phyloP scores from a whole-genome alignment of 306 rosid species.

The Herpetospermum pedunculosum region DNA sequence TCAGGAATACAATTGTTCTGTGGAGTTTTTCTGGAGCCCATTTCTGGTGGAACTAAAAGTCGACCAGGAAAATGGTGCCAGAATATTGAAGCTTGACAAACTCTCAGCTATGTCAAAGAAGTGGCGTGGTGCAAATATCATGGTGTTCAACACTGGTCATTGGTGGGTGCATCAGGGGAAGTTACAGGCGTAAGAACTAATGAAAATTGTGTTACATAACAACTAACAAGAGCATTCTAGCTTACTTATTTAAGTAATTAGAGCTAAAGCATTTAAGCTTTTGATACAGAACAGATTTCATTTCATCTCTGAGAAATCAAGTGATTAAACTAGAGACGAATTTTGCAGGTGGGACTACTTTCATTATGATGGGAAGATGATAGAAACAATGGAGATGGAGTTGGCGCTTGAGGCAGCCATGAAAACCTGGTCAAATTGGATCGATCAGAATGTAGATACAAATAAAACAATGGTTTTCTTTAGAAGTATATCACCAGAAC shows the following conservation, averaged over 20 bases:
- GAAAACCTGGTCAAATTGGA: slow-evolving; percentile 34
- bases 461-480: slow-evolving; percentile 22
- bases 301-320: slow-evolving; percentile 1
- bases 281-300: neutral
- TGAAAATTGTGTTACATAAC: neutral
- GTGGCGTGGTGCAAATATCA: slow-evolving; percentile 29
- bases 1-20: slow-evolving; percentile 30
- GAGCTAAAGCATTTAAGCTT: neutral
- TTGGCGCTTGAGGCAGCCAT: slow-evolving; percentile 24
- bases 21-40: slow-evolving; percentile 43
- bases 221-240: neutral
- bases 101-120: slow-evolving; percentile 7
- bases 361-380: slow-evolving; percentile 11
- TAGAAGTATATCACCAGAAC: slow-evolving; percentile 38
- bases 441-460: slow-evolving; percentile 19
- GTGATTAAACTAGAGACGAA: neutral
- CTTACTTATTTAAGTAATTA: neutral
- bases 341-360: slow-evolving; percentile 24
- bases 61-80: slow-evolving; percentile 6
- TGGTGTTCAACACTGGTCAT: slow-evolving; percentile 43
- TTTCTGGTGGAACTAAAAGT: slow-evolving; percentile 26
- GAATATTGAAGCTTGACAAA: slow-evolving; percentile 23
- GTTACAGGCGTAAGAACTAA: slow-evolving; percentile 19
- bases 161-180: slow-evolving; percentile 34
- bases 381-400: slow-evolving; percentile 16